phyloP scores from a whole-genome alignment of 208 protist genomes.

The Acanthamoeba quina region DNA sequence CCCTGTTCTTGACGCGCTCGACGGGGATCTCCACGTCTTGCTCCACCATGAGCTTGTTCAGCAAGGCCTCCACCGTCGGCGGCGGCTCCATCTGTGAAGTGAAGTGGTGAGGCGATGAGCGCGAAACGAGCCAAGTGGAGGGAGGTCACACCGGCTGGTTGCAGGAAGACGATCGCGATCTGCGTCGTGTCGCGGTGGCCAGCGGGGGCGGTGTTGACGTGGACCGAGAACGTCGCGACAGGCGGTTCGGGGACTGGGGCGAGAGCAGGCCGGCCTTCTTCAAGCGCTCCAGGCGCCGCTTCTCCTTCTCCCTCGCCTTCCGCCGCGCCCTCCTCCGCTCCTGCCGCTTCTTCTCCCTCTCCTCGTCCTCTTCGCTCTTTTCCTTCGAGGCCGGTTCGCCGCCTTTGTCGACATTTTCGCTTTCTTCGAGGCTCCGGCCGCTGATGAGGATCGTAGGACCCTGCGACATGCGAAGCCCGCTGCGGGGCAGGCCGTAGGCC shows the following conservation, averaged over 20 bases:
- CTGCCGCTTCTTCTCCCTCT: neutral
- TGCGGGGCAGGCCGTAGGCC: neutral
- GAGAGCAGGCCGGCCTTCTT: neutral
- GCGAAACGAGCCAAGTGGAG: neutral
- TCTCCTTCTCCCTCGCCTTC: neutral
- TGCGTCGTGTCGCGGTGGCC: too few species aligned
- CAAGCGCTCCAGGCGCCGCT: neutral
- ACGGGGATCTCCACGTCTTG: neutral
- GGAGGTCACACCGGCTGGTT: too few species aligned
- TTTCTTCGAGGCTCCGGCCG: neutral
- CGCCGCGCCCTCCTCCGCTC: neutral
- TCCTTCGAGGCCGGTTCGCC: neutral
- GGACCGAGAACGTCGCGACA: neutral
- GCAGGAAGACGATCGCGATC: too few species aligned
- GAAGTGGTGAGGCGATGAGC: neutral
- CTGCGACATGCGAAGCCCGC: neutral
- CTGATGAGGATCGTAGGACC: neutral
- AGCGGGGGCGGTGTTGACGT: neutral
- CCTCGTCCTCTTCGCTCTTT: neutral
- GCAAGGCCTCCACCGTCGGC: neutral
- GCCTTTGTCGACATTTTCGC: neutral
- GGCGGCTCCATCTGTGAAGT: neutral
- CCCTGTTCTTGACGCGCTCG: neutral
- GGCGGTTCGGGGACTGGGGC: neutral
- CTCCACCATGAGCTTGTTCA: neutral